Evolutionary conservation across 768 basidiomycete species (phyloP), one percentile per base, ranked within the genome.

Genomic region (Asterophora lycoperdoides): DNA sequence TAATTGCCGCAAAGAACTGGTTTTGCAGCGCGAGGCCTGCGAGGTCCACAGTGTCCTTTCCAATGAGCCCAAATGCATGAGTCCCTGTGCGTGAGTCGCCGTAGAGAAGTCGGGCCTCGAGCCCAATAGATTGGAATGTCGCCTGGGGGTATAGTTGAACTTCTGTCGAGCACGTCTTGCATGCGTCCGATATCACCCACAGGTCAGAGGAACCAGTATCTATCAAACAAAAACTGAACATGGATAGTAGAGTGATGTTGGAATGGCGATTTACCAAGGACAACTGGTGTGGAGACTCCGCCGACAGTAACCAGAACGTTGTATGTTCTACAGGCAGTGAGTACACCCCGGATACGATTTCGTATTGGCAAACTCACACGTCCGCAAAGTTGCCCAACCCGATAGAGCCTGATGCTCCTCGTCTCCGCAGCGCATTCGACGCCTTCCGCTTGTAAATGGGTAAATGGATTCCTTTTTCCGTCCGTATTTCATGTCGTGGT

Each of bases 141-240:
- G 68, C 48, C 56, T 77, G 76, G 1, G 77, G 72, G 57, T 84
- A 87, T 19, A 80, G 60, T 4, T 76, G 68, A 2, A 75, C 61
- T 2, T 56, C 62, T 23, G 57, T 59, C 3, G 65, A 50, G 43
- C 73, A 74, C n/a, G 57, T 54, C 8, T 63, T 64, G 60, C 84
- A 89, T 0, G 73, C 65, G 42, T 80, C 74, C 0, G 84, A 84
- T 20, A 83, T 64, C 8, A 84, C 74, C 88, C 88, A 90, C 5
- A 89, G 61, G 58, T 90, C 87, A 4, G 87, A 81, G 2, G 87
- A 89, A 37, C 87, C 87, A 1, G 86, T 87, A 54, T 89, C 87
- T 86, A 23, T 15, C 32, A 26, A n/a, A 3, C 26, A 11, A 33
- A 19, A n/a, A 8, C 41, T 30, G 44, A 9, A 13, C 46, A 20